Evolutionary conservation across 2,329 filamentous ascomycete genomes (phyloP).

Genomic region (Ilyonectria robusta): DNA sequence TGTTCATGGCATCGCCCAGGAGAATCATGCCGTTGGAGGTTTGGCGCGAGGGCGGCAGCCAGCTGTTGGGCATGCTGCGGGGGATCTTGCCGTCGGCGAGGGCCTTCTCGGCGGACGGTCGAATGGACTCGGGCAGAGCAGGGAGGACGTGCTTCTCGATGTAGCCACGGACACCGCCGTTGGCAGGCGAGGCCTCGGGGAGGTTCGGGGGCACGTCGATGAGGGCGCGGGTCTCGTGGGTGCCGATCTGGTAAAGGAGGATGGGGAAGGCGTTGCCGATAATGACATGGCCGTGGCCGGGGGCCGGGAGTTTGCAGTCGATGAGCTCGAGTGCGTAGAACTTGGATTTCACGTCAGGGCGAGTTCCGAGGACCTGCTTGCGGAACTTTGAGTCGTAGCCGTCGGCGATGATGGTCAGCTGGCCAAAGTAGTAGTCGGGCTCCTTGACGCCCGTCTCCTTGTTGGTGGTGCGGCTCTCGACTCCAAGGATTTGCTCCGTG

Average conservation of each 20-base stretch:
- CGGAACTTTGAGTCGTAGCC: constrained; percentile 95
- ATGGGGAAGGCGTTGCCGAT: constrained; percentile 83
- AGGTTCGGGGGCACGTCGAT: constrained; percentile 88
- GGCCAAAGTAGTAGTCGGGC: constrained; percentile 86
- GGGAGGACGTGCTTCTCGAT: constrained; percentile 86
- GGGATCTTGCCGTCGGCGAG: constrained; percentile 84
- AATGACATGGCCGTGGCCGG: constrained; percentile 87
- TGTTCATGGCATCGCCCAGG: constrained; percentile 96
- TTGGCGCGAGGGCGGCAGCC: constrained; percentile 82
- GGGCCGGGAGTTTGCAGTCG: constrained; percentile 83
- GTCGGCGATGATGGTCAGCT: constrained; percentile 90
- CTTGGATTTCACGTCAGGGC: constrained; percentile 93
- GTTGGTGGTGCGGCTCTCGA: constrained; percentile 79
- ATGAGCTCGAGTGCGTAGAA: constrained; percentile 96
- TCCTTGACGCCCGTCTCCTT: constrained; percentile 68
- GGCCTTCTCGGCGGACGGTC: constrained; percentile 81
- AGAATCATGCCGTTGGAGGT: constrained; percentile 76
- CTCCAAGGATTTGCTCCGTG: constrained; percentile 83
- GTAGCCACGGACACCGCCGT: constrained; percentile 89
- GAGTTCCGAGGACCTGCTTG: constrained; percentile 79
- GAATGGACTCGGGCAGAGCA: constrained; percentile 78
- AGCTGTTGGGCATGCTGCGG: constrained; percentile 93
- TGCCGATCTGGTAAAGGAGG: constrained; percentile 96
- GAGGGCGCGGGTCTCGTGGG: constrained; percentile 91
- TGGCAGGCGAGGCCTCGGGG: constrained; percentile 78